Evolutionary conservation across 192 early-diverging fungal genomes (phyloP).

Genomic region (Helicostylum pulchrum): DNA sequence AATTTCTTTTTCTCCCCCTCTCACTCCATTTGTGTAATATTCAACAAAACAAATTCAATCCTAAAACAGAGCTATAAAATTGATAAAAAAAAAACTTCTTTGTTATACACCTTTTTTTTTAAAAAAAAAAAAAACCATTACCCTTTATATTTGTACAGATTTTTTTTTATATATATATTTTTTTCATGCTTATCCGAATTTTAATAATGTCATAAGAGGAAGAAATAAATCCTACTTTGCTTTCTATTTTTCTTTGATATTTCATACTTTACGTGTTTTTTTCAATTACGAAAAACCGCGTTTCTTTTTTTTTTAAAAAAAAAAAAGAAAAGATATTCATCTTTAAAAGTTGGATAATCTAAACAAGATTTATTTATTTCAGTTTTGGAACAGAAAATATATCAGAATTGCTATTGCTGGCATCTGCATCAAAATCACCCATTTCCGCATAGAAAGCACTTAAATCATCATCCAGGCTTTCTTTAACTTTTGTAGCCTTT

Average conservation of each 20-base stretch:
- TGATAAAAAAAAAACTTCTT: background rate
- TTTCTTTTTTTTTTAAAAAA: too few relatives aligned
- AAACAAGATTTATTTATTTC: background rate
- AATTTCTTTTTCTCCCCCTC: constrained; percentile 24
- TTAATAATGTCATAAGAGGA: too few relatives aligned
- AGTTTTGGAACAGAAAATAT: constrained; percentile 23
- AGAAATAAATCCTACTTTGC: too few relatives aligned
- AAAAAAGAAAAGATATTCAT: too few relatives aligned
- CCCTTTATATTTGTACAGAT: constrained; percentile 12
- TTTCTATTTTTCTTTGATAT: too few relatives aligned
- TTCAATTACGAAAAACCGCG: too few relatives aligned
- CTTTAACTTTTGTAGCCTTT: background rate
- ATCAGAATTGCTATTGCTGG: constrained; percentile 6
- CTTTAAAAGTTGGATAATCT: too few relatives aligned
- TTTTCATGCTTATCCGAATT: background rate
- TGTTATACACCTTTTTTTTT: background rate
- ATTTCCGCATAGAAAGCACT: constrained; percentile 61
- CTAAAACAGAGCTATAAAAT: background rate
- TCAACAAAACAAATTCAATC: constrained; percentile 11
- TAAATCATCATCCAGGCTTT: constrained; percentile 53
- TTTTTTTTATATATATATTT: constrained; percentile 5
- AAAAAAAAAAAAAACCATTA: constrained; percentile 8
- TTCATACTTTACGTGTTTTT: too few relatives aligned
- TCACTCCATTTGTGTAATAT: constrained; percentile 1
- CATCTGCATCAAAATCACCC: constrained; percentile 29